Evolutionary conservation across 1,139 yeast species (phyloP).

Genomic region (Magnusiomyces fungicola): DNA sequence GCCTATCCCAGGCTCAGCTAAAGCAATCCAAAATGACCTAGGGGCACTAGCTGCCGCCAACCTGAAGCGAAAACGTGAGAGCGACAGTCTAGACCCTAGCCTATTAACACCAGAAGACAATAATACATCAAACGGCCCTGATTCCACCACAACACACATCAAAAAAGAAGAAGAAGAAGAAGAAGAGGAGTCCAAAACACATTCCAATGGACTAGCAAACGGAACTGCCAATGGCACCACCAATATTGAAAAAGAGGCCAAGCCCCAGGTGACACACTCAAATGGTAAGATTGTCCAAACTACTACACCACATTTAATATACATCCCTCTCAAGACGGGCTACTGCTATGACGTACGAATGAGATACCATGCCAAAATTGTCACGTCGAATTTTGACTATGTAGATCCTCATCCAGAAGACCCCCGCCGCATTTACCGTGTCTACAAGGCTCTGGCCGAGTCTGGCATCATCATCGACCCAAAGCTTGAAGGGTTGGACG

Average conservation of each 20-base stretch:
- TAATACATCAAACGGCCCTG: too few species aligned
- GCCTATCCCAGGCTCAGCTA: too few species aligned
- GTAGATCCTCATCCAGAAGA: constrained; percentile 99
- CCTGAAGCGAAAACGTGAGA: not conserved
- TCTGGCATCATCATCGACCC: constrained; percentile 84
- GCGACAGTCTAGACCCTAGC: not conserved
- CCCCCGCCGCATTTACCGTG: constrained; percentile 90
- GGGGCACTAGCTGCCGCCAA: too few species aligned
- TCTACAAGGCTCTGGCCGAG: constrained; percentile 88
- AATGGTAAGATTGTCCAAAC: constrained; percentile 11
- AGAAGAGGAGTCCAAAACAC: too few species aligned
- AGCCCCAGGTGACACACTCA: too few species aligned
- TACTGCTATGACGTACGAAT: constrained; percentile 92
- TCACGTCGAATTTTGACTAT: constrained; percentile 85
- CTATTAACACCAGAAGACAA: too few species aligned
- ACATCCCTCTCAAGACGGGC: constrained; percentile 80
- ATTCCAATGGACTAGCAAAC: too few species aligned
- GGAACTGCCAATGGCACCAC: too few species aligned
- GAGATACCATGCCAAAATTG: constrained; percentile 94
- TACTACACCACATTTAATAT: constrained; percentile 45
- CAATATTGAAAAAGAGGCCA: too few species aligned
- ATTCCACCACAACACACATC: too few species aligned
- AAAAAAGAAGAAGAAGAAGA: too few species aligned
- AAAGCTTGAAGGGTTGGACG: constrained; percentile 68
- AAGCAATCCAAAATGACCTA: too few species aligned